Evolutionary conservation across 805 yeast species (phyloP), one percentile per base, ranked within the genome.

Genomic region (Wickerhamiella allomyrinae): DNA sequence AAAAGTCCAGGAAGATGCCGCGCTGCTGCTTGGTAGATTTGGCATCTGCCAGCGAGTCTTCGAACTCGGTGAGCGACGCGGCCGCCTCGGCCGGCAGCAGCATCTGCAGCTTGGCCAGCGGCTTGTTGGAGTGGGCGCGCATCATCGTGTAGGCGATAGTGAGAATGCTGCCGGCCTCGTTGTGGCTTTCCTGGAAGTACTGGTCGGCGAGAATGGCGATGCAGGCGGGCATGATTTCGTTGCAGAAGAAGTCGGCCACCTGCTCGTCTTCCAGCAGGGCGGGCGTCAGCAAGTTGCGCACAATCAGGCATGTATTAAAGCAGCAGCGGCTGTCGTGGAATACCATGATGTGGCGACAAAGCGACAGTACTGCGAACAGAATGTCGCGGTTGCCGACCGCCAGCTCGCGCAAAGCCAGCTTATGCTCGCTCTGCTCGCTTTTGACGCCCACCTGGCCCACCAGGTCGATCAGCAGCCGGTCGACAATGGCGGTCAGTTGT

Each of bases 281-380:
- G 21, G 52, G 48, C 14, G 50, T 45, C 43, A 87, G 63, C 43
- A 87, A 68, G 46, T 81, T 78, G 46, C 93, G 71, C 45, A 89
- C 68, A 23, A 89, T 76, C 45, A 89, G 62, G 39, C 89, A 79
- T 2, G 94, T 82, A 59, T 91, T 91, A 63, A 82, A 89, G 5
- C 94, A 78, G 58, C 97, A 89, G 55, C 91, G 79, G 25, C 91
- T 81, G 57, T 89, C 98, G 53, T 81, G 83, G 57, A 85, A 81
- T 49, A 73, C 69, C 52, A 89, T 76, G 19, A 89, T 69, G 57
- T 83, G 87, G 46, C 79, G 76, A 48, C 89, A 66, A 29, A 89
- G 62, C 44, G 75, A 75, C 49, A 89, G 61, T 47, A 87, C 76
- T 19, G 94, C 86, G 0, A 84, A 93, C 52, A 89, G 68, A 5